These are phyloP conservation scores for Circinella umbellata DNA, from an alignment of 371 early-diverging fungal species.

Conservation along the genomic window DNA sequence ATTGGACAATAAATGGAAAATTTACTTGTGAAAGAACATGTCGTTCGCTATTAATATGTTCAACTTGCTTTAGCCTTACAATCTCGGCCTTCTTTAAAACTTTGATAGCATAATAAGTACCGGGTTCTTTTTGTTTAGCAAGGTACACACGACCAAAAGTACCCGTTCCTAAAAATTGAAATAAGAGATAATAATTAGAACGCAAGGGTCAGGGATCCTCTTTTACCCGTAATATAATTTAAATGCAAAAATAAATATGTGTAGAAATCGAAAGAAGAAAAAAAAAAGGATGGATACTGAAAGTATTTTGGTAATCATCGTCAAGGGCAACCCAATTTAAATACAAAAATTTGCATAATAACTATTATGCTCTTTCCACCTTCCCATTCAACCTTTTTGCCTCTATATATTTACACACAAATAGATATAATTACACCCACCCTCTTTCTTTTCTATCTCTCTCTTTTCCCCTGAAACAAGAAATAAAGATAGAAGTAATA, in stretches of 20 bases:
- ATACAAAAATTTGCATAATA: no score
- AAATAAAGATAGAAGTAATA: no score
- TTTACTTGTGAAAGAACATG: conserved; percentile 85
- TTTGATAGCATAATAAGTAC: conserved; percentile 89
- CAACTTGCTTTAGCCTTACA: conserved; percentile 93
- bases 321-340: no score
- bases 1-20: conserved; percentile 95
- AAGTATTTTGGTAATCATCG: no score
- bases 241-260: no score
- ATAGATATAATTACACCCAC: no score
- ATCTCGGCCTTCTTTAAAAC: conserved; percentile 91
- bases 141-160: conserved; percentile 96
- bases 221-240: conserved; percentile 8
- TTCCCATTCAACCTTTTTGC: no score
- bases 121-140: conserved; percentile 60
- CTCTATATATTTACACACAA: no score
- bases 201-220: conserved; percentile 13
- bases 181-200: background rate
- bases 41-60: conserved; percentile 97
- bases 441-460: no score
- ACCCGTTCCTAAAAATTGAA: conserved; percentile 81
- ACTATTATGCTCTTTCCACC: no score
- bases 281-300: background rate
- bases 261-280: conserved; percentile 11
- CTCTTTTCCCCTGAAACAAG: no score